These are phyloP conservation scores for Diaporthe sp. DNA, from an alignment of 2,329 filamentous ascomycete genomes.

Conservation along the genomic window DNA sequence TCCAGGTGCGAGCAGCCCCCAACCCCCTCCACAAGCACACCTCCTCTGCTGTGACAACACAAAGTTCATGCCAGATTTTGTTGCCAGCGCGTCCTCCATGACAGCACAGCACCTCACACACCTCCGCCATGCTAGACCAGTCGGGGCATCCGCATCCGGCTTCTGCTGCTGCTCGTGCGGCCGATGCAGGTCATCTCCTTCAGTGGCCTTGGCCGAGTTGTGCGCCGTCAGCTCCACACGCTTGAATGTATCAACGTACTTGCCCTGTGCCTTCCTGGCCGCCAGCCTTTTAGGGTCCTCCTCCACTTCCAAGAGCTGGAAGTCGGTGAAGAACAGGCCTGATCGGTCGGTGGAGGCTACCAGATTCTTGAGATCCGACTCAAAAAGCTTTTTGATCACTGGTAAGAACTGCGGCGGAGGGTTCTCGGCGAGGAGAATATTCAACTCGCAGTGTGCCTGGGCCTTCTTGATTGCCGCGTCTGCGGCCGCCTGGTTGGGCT, in stretches of 20 bases:
- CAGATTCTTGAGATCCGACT: constrained; percentile 69
- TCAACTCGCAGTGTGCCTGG: constrained; percentile 64
- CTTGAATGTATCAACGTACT: constrained; percentile 69
- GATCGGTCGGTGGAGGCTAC: constrained; percentile 72
- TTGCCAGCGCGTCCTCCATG: constrained; percentile 70
- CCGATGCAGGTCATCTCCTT: background rate
- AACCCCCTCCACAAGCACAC: constrained; percentile 67
- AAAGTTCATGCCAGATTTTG: constrained; percentile 64
- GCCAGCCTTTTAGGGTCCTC: constrained; percentile 65
- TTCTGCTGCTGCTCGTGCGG: constrained; percentile 23
- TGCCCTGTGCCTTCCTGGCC: constrained; percentile 51
- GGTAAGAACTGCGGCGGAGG: constrained; percentile 62
- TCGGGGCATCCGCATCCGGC: constrained; percentile 56
- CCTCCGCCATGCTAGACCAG: constrained; percentile 54
- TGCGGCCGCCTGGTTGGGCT: constrained; percentile 52
- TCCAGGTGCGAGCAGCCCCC: constrained; percentile 57
- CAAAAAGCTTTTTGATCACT: constrained; percentile 76
- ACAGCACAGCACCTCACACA: constrained; percentile 73
- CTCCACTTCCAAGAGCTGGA: constrained; percentile 75
- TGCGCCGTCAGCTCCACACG: constrained; percentile 70
- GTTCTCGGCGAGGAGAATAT: constrained; percentile 62
- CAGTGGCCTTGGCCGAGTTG: constrained; percentile 45
- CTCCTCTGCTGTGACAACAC: constrained; percentile 66
- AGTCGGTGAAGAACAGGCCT: constrained; percentile 80
- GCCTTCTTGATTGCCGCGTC: constrained; percentile 59